Base-by-base conservation (phyloP, 179 eudicot species). In the Patellifolia procumbens region DNA sequence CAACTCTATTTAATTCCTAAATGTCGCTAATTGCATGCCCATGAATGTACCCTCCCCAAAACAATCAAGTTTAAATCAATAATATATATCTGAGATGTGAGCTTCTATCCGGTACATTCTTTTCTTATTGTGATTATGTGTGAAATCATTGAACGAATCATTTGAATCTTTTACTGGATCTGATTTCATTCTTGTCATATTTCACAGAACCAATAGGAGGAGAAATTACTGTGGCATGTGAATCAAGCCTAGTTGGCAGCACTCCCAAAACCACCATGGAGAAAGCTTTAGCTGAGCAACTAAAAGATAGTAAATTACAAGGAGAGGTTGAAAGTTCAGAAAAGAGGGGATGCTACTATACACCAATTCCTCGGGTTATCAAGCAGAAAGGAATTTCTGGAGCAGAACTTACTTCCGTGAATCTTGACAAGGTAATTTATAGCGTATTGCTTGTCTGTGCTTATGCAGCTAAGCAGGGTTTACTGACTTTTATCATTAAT, bases 171-270 rank as follows among this genome's bases (percentile, higher is more conserved):
- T 55, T 43, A 72, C 77, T 35, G 58, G 34, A 43, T 74, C 37
- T 67, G n/a, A 73, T 78, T 31, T 39, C 32, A 31, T 72, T 79
- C 28, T 74, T 31, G 3, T 58, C 32, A 64, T 79, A 60, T 46
- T 70, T 74, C 69, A 61, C 92, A 94, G 98, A 92, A 77, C 98
- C 98, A 48, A 87, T 91, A 37, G 97, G 97, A 76, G 91, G 95
- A 37, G 97, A 94, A 78, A 92, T 94, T 64, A 82, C 95, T 26
- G 86, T 92, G 70, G 85, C 87, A 28, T 74, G 67, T 83, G 98
- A 94, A 84, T 78, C 92, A 69, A 88, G 80, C 26, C 79, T 86
- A 51, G 75, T 78, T 82, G 91, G 87, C 5, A 75, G 68, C 68
- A 66, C 83, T 76, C 87, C 91, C 46, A 83, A 82, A 71, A 87